These are phyloP conservation scores for Chamaecrista fasciculata DNA, from an alignment of 306 rosid genomes.

Conservation along the genomic window DNA sequence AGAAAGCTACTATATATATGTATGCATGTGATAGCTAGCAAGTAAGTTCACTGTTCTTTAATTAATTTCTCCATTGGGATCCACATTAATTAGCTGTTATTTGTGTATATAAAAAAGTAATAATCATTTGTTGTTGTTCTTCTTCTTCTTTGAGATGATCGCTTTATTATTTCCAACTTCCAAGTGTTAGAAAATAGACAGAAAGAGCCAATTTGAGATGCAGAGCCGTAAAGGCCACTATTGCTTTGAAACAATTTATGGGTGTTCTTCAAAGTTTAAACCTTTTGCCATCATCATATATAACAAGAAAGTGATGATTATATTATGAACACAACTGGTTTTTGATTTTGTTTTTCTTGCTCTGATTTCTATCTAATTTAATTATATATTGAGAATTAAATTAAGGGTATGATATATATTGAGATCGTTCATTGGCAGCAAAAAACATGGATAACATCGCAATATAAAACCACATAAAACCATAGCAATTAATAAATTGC, in stretches of 20 bases:
- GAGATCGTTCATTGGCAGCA: no score
- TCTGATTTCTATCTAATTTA: no score
- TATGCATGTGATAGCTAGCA: conserved; percentile 8
- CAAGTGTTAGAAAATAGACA: conserved; percentile 5
- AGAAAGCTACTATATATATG: no score
- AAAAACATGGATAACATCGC: no score
- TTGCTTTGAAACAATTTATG: background rate
- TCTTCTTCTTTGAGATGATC: conserved; percentile 18
- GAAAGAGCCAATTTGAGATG: background rate
- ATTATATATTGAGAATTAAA: no score
- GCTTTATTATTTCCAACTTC: background rate
- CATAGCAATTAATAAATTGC: no score
- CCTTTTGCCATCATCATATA: background rate
- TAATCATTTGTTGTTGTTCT: background rate
- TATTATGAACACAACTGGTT: no score
- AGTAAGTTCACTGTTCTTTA: conserved; percentile 28
- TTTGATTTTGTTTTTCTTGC: no score
- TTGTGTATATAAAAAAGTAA: background rate
- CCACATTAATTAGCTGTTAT: background rate
- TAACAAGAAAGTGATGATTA: no score
- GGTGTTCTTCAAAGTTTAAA: background rate
- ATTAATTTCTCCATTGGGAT: background rate
- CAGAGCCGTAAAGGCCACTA: background rate
- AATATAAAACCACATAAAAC: no score
- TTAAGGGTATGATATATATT: no score